A percentile compares a stretch with the other conserved stretches of the same genome.
phyloP scores from a whole-genome alignment of 139 green algal species.

The Monoraphidium neglectum region DNA sequence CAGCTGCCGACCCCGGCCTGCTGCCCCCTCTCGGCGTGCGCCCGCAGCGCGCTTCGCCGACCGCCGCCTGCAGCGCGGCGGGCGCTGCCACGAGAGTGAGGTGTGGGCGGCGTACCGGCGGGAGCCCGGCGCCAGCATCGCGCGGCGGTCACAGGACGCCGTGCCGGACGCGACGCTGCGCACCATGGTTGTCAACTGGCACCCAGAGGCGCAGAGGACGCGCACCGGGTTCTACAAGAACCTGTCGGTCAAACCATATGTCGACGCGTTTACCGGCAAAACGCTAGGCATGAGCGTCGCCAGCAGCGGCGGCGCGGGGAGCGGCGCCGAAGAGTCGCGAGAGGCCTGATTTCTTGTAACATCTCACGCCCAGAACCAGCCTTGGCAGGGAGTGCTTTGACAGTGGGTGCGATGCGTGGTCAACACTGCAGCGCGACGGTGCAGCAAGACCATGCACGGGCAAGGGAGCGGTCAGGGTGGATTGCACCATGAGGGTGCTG shows the following conservation, averaged over 20 bases:
- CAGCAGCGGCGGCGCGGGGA: not conserved
- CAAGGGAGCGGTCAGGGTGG: too few relatives aligned
- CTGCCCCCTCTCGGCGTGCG: not conserved
- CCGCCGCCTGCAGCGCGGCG: conserved; percentile 45
- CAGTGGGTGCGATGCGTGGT: too few relatives aligned
- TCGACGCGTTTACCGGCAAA: not conserved
- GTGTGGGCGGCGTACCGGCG: conserved; percentile 54
- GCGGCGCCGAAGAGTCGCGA: too few relatives aligned
- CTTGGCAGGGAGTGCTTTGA: too few relatives aligned
- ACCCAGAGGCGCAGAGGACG: conserved; percentile 53
- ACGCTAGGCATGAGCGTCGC: not conserved
- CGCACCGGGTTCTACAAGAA: not conserved
- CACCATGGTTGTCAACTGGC: conserved; percentile 70
- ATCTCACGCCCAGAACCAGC: too few relatives aligned
- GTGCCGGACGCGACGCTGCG: conserved; percentile 52
- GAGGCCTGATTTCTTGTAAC: too few relatives aligned
- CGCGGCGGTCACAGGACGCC: conserved; percentile 37
- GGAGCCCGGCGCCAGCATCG: conserved; percentile 13
- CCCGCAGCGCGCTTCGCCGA: conserved; percentile 58
- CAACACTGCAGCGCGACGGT: too few relatives aligned
- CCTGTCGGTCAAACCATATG: not conserved
- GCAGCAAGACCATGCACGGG: too few relatives aligned
- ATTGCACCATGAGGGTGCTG: too few relatives aligned
- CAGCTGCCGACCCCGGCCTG: not conserved
- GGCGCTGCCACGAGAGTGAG: conserved; percentile 78